These are phyloP conservation scores for Lasiosphaeria hispida DNA, from an alignment of 495 filamentous ascomycete genomes.

Conservation along the genomic window DNA sequence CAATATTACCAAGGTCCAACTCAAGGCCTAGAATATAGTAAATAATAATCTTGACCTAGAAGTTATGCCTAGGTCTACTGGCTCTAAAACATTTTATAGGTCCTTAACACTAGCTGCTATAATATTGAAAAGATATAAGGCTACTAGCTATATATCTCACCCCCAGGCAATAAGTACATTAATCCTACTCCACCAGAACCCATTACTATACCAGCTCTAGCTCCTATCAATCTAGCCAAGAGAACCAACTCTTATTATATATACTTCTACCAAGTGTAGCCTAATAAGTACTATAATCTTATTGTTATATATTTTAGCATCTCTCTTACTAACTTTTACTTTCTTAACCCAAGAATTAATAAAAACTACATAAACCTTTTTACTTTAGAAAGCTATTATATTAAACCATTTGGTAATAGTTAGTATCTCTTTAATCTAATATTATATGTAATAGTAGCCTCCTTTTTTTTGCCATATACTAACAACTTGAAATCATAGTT, in stretches of 20 bases:
- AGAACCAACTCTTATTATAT: neutral
- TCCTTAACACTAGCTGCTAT: constrained; percentile 10
- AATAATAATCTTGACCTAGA: too few species aligned
- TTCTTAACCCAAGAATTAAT: neutral
- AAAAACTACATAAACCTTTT: neutral
- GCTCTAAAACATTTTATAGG: too few species aligned
- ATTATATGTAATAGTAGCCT: too few species aligned
- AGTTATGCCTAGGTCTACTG: too few species aligned
- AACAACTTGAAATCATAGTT: too few species aligned
- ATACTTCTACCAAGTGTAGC: constrained; percentile 1
- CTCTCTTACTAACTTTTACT: neutral
- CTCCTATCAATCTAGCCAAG: neutral
- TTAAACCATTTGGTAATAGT: neutral
- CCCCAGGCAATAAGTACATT: neutral
- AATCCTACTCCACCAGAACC: neutral
- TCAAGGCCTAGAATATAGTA: constrained; percentile 19
- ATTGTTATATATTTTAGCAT: neutral
- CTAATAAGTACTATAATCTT: neutral
- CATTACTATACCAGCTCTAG: neutral
- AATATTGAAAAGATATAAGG: neutral
- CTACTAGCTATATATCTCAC: constrained; percentile 17
- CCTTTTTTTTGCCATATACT: too few species aligned
- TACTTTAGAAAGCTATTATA: neutral
- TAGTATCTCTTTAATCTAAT: too few species aligned
- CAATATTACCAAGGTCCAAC: constrained; percentile 14